Conservation (phyloP, 306 rosid species). For the Malus asiatica region DNA sequence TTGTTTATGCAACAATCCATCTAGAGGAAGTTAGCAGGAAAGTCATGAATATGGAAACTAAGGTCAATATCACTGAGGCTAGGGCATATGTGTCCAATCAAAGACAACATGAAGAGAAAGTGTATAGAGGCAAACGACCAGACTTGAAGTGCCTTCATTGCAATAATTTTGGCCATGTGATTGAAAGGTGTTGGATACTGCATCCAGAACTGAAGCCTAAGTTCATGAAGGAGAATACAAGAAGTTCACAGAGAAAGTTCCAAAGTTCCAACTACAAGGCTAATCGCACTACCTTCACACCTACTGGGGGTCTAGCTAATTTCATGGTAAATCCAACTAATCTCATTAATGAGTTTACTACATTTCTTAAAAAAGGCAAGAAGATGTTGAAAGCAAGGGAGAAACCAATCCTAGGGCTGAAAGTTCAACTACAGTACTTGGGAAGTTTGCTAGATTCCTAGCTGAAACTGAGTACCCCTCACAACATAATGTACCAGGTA, state of each 20-base stretch:
- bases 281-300: neutral
- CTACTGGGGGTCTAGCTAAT: neutral
- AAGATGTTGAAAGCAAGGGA: neutral
- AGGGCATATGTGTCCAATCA: neutral
- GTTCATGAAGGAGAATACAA: neutral
- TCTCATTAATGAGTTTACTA: too few species aligned
- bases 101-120: neutral
- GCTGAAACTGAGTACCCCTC: neutral
- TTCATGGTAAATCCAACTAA: rapidly evolving
- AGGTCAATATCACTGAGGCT: neutral
- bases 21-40: neutral
- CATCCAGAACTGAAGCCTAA: neutral
- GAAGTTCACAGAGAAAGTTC: neutral
- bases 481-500: too few species aligned
- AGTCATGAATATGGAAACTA: neutral
- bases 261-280: neutral
- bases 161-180: neutral
- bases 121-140: neutral
- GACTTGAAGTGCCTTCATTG: neutral
- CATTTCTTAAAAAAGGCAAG: neutral
- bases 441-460: neutral
- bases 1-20: too few species aligned
- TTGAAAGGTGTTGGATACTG: neutral
- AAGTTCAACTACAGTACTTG: neutral
- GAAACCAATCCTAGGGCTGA: neutral